Conservation (phyloP, 2,329 filamentous ascomycete genomes). For the Beauveria medogensis region DNA sequence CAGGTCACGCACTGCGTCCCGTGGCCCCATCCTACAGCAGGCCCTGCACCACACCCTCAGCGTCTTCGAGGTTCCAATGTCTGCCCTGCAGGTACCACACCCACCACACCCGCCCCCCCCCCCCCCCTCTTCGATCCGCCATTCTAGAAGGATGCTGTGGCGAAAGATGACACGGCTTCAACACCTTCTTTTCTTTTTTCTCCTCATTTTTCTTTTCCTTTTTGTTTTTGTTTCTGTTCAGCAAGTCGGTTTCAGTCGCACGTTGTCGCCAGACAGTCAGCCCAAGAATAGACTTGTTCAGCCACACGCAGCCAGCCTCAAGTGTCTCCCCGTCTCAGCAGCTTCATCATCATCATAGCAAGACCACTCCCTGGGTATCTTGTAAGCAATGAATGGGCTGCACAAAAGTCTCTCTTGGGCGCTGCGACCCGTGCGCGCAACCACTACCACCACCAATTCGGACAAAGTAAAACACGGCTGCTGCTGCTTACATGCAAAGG, state of each 20-base stretch:
- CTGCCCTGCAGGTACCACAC: constrained; percentile 6
- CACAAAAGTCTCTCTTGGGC: not conserved
- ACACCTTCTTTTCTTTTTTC: not conserved
- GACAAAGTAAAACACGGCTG: not conserved
- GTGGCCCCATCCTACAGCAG: not conserved
- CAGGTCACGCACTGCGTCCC: not conserved
- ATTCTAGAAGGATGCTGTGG: constrained; percentile 1
- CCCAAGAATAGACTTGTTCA: not conserved
- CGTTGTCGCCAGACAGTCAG: not conserved
- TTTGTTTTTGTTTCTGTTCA: no score
- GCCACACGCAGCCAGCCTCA: not conserved
- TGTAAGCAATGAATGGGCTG: no score
- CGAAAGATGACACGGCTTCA: not conserved
- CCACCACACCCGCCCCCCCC: not conserved
- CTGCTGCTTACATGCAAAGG: not conserved
- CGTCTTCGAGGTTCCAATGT: not conserved
- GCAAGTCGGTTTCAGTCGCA: not conserved
- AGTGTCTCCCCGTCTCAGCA: not conserved
- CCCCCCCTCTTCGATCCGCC: constrained; percentile 1
- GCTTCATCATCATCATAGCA: not conserved
- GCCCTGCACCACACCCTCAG: not conserved
- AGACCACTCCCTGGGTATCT: not conserved
- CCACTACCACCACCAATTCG: not conserved
- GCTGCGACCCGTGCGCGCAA: not conserved
- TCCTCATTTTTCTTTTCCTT: not conserved